Percentiles rank a stretch among this genome's conserved stretches.
These are phyloP conservation scores for Rhododendron williamsianum DNA, from an alignment of 148 eudicot genomes.

Conservation along the genomic window DNA sequence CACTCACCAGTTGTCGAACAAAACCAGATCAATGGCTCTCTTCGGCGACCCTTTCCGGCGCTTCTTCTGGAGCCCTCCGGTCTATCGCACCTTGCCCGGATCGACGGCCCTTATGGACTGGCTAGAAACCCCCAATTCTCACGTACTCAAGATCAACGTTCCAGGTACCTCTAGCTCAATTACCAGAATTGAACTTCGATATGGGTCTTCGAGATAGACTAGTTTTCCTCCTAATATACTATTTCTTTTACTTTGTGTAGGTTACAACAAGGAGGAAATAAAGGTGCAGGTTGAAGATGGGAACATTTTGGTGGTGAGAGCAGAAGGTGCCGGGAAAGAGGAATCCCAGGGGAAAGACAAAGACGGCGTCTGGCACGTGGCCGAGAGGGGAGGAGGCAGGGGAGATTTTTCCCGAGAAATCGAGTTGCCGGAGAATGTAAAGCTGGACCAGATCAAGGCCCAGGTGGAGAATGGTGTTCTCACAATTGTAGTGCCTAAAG, in stretches of 20 bases:
- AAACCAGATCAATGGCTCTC: slow-evolving; percentile 29
- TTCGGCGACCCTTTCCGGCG: slow-evolving; percentile 59
- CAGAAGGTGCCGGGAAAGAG: slow-evolving; percentile 34
- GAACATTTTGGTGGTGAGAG: slow-evolving; percentile 57
- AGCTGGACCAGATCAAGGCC: slow-evolving; percentile 78
- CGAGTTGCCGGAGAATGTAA: slow-evolving; percentile 64
- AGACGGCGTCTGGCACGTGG: slow-evolving; percentile 59
- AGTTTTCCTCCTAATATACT: no score
- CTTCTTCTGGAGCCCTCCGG: slow-evolving; percentile 33
- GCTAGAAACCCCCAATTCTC: slow-evolving; percentile 60
- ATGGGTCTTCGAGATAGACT: background rate
- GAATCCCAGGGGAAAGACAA: slow-evolving; percentile 35
- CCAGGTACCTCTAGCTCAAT: slow-evolving; percentile 40
- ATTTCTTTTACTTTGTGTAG: slow-evolving; percentile 16
- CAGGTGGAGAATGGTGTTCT: slow-evolving; percentile 74
- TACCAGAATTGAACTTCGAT: background rate
- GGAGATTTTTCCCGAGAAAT: slow-evolving; percentile 51
- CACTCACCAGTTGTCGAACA: no score
- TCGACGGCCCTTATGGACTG: slow-evolving; percentile 63
- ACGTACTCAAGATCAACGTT: slow-evolving; percentile 68
- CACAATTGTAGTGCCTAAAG: slow-evolving; percentile 63
- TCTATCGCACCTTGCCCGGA: slow-evolving; percentile 30
- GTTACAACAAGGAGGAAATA: slow-evolving; percentile 64
- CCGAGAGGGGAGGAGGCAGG: slow-evolving; percentile 41
- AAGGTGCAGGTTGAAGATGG: slow-evolving; percentile 80